Conservation (phyloP, 352 stramenopile genomes). For the Phytophthora boehmeriae region DNA sequence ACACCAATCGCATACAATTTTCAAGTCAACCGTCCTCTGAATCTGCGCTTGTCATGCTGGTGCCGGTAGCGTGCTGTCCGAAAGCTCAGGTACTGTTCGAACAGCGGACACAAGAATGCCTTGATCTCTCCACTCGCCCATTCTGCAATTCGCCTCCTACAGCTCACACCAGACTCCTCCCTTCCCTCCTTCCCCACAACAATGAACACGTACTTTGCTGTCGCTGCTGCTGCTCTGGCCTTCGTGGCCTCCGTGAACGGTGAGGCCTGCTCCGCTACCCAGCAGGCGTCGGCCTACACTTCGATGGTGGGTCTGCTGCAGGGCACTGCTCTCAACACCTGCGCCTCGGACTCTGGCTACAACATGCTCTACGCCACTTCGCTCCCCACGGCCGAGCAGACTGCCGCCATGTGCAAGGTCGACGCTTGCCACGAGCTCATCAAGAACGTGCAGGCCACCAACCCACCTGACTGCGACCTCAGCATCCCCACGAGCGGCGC, state of each 20-base stretch:
- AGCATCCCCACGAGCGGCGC: slow-evolving; percentile 40
- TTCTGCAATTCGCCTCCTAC: slow-evolving; percentile 37
- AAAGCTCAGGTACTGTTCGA: slow-evolving; percentile 17
- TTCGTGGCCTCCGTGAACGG: slow-evolving; percentile 34
- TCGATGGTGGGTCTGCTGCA: slow-evolving; percentile 27
- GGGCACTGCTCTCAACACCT: slow-evolving; percentile 19
- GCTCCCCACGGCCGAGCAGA: slow-evolving; percentile 37
- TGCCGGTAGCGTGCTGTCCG: slow-evolving; percentile 11
- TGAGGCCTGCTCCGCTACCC: slow-evolving; percentile 22
- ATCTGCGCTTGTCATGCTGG: slow-evolving; percentile 9
- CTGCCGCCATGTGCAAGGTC: slow-evolving; percentile 43
- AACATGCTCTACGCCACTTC: slow-evolving; percentile 41
- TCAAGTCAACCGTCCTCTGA: slow-evolving; percentile 5
- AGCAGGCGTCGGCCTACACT: slow-evolving; percentile 31
- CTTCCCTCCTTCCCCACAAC: slow-evolving; percentile 3
- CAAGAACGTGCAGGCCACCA: slow-evolving; percentile 28
- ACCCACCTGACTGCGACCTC: slow-evolving; percentile 45
- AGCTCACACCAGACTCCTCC: slow-evolving; percentile 9
- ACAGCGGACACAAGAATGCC: too few relatives aligned
- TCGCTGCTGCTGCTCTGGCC: slow-evolving; percentile 29
- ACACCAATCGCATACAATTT: slow-evolving; percentile 1
- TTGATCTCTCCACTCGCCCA: slow-evolving; percentile 9
- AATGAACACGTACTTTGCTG: slow-evolving; percentile 42
- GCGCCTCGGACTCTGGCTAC: slow-evolving; percentile 33
- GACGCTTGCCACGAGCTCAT: slow-evolving; percentile 41